These are phyloP conservation scores for Fusarium equiseti DNA, from an alignment of 2,329 filamentous ascomycete genomes.

Conservation along the genomic window DNA sequence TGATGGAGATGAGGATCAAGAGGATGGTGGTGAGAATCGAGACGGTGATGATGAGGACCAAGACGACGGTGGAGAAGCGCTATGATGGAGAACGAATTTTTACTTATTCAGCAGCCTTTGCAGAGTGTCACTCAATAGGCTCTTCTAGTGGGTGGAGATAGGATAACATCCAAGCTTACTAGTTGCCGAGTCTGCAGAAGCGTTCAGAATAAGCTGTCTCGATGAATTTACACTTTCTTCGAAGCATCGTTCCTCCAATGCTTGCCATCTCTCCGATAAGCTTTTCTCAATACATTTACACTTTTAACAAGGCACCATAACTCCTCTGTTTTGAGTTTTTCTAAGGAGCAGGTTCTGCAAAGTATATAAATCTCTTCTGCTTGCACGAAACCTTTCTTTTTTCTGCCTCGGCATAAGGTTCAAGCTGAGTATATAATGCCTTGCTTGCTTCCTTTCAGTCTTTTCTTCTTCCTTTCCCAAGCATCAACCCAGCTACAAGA, in stretches of 20 bases:
- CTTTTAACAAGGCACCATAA: background rate
- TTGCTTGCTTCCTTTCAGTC: background rate
- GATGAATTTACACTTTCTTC: background rate
- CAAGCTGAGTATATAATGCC: background rate
- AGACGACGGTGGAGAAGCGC: too few species aligned
- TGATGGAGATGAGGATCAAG: too few species aligned
- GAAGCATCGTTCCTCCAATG: background rate
- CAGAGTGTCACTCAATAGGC: too few species aligned
- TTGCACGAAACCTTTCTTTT: background rate
- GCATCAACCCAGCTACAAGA: background rate
- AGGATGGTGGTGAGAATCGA: too few species aligned
- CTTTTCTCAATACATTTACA: background rate
- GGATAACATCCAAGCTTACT: too few species aligned
- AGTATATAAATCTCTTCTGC: background rate
- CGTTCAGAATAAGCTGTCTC: background rate
- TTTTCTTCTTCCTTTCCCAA: background rate
- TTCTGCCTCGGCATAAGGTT: background rate
- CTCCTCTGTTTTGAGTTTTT: background rate
- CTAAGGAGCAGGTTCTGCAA: fast-evolving
- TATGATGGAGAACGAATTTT: too few species aligned
- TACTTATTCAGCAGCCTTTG: too few species aligned
- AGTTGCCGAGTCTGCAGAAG: too few species aligned
- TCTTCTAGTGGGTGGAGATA: too few species aligned
- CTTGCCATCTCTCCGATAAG: background rate
- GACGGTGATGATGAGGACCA: too few species aligned